Percentiles rank a stretch among this genome's conserved stretches.
Evolutionary conservation across 495 filamentous ascomycete genomes (phyloP).

Genomic region (Aspergillus egyptiacus): DNA sequence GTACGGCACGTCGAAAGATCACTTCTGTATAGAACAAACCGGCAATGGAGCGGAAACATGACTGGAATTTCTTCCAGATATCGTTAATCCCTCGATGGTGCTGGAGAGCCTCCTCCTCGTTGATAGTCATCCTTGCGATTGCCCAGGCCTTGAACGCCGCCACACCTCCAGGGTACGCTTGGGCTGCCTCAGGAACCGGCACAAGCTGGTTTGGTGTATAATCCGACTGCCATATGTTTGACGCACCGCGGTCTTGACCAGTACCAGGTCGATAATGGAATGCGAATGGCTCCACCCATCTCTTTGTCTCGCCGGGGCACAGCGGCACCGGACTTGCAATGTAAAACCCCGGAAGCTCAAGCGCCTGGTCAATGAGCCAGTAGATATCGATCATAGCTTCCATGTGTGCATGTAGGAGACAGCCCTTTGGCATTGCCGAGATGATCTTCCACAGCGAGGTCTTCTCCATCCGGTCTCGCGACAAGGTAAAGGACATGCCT

Average conservation of each 20-base stretch:
- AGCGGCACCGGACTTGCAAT: conserved; percentile 5
- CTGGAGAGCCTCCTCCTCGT: conserved; percentile 11
- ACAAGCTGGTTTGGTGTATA: conserved; percentile 7
- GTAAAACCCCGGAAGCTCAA: conserved; percentile 10
- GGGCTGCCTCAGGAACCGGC: background rate
- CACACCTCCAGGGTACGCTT: conserved; percentile 1
- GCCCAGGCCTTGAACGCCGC: conserved; percentile 10
- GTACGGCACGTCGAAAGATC: conserved; percentile 12
- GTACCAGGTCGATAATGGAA: conserved; percentile 7
- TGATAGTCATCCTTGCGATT: conserved; percentile 10
- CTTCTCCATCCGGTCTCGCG: conserved; percentile 7
- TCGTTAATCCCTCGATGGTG: conserved; percentile 13
- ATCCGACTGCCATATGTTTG: conserved; percentile 6
- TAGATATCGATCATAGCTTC: conserved; percentile 17
- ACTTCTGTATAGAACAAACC: conserved; percentile 13
- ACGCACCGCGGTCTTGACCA: background rate
- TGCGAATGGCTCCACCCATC: conserved; percentile 1
- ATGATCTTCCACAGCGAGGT: conserved; percentile 12
- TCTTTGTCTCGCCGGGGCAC: background rate
- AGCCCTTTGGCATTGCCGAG: conserved; percentile 14
- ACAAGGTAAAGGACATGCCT: conserved; percentile 13
- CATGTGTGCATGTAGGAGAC: conserved; percentile 15
- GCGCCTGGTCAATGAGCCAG: conserved; percentile 14
- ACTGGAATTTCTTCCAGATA: conserved; percentile 11
- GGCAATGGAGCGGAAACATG: conserved; percentile 5